These are phyloP conservation scores for Neoboletus brunneissimus DNA, from an alignment of 768 basidiomycete species.

Conservation along the genomic window DNA sequence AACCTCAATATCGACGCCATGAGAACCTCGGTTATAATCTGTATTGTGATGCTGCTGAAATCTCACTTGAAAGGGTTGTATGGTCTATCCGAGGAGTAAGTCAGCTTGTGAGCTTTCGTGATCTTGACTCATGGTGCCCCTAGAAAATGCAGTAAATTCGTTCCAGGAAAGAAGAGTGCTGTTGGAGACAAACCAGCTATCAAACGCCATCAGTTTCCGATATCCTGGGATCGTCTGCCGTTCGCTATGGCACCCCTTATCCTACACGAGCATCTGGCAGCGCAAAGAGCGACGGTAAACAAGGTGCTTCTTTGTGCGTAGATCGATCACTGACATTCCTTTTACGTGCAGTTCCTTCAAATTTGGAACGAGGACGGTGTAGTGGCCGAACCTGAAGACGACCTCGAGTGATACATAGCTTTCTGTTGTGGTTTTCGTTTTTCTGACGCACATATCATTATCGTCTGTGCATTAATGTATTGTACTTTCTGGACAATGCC, in stretches of 20 bases:
- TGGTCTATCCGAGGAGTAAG: conserved; percentile 88
- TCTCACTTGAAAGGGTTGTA: conserved; percentile 82
- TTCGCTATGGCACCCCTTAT: conserved; percentile 60
- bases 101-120: conserved; percentile 6
- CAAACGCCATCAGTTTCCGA: conserved; percentile 56
- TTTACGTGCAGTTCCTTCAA: conserved; percentile 54
- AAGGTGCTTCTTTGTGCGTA: conserved; percentile 7
- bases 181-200: conserved; percentile 79
- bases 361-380: conserved; percentile 84
- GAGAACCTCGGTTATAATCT: conserved; percentile 71
- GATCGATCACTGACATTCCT: conserved; percentile 1
- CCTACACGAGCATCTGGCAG: conserved; percentile 57
- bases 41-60: conserved; percentile 86
- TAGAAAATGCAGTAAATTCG: conserved; percentile 91
- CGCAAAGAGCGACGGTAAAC: conserved; percentile 65
- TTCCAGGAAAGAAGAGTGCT: conserved; percentile 84
- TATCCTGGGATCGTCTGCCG: conserved; percentile 73
- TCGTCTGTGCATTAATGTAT: conserved; percentile 28
- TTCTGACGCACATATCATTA: conserved; percentile 26
- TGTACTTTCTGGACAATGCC: conserved; percentile 19
- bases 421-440: neutral
- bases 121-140: neutral
- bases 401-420: conserved; percentile 34
- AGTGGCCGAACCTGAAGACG: conserved; percentile 58
- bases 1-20: conserved; percentile 35